A percentile compares a stretch with the other conserved stretches of the same genome.
These are phyloP conservation scores for Adansonia madagascariensis DNA, from an alignment of 441 rosid genomes.

Conservation along the genomic window DNA sequence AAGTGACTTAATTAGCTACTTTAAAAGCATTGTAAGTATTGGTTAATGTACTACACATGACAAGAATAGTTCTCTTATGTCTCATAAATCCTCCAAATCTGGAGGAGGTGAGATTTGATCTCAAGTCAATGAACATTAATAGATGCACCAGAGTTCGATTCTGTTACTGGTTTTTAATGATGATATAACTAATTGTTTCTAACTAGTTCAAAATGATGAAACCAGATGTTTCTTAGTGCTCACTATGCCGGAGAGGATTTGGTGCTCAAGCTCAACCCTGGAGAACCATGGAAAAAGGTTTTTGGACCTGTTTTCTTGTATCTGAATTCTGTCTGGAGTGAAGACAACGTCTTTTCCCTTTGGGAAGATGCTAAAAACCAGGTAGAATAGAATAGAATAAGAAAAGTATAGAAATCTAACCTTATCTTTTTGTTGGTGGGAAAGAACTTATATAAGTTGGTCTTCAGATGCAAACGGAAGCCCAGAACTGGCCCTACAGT, in stretches of 20 bases:
- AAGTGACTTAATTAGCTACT: slow-evolving; percentile 31
- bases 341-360: slow-evolving; percentile 45
- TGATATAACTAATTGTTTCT: background rate
- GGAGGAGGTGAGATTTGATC: background rate
- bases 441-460: slow-evolving; percentile 9
- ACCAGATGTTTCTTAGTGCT: slow-evolving; percentile 80
- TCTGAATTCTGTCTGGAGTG: slow-evolving; percentile 48
- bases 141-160: background rate
- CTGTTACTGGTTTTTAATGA: background rate
- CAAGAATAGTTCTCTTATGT: background rate
- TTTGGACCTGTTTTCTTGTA: slow-evolving; percentile 80
- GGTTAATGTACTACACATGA: background rate
- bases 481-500: slow-evolving; percentile 65
- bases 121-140: slow-evolving; percentile 1
- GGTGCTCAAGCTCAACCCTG: slow-evolving; percentile 59
- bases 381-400: slow-evolving; percentile 36
- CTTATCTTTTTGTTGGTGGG: background rate
- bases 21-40: background rate
- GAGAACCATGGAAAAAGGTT: slow-evolving; percentile 84
- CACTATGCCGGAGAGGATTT: slow-evolving; percentile 80
- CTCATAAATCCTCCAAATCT: background rate
- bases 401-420: background rate
- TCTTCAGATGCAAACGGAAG: slow-evolving; percentile 48
- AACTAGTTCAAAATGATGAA: slow-evolving; percentile 22
- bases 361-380: slow-evolving; percentile 84